These are phyloP conservation scores for Leishmania guyanensis DNA, from an alignment of 208 protist genomes.

Conservation along the genomic window DNA sequence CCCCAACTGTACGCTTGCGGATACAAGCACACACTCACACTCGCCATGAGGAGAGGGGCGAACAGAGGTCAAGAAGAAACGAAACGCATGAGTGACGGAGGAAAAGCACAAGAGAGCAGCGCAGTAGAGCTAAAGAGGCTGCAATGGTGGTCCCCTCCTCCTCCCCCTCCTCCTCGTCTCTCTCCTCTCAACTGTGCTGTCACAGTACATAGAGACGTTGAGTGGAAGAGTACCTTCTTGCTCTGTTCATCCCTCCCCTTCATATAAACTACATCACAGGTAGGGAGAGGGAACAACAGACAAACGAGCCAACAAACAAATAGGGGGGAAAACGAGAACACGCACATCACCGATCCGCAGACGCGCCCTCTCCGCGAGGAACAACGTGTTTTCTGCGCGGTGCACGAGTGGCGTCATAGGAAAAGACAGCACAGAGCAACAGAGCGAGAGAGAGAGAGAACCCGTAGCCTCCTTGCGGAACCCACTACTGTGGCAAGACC, in stretches of 20 bases:
- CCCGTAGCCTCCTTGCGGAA: neutral
- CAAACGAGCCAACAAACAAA: neutral
- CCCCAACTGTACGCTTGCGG: neutral
- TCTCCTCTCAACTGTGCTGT: neutral
- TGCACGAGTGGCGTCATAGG: conserved; percentile 6
- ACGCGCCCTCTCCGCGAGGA: neutral
- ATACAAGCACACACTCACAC: conserved; percentile 6
- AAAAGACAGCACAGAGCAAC: neutral
- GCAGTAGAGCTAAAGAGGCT: neutral
- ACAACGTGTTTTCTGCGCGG: neutral
- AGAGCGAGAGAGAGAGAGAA: conserved; percentile 1
- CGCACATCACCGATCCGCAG: neutral
- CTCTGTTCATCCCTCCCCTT: neutral
- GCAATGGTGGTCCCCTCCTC: neutral
- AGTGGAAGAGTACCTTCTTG: neutral
- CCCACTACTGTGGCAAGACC: neutral
- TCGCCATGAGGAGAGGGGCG: neutral
- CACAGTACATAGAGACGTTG: neutral
- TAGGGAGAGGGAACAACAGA: neutral
- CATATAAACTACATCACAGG: conserved; percentile 8
- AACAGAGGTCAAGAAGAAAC: neutral
- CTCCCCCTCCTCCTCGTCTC: neutral
- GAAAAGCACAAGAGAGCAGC: neutral
- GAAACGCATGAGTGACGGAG: too few species aligned
- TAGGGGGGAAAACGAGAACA: neutral